These are phyloP conservation scores for Pezicula neosporulosa DNA, from an alignment of 2,329 filamentous ascomycete genomes.

Conservation along the genomic window DNA sequence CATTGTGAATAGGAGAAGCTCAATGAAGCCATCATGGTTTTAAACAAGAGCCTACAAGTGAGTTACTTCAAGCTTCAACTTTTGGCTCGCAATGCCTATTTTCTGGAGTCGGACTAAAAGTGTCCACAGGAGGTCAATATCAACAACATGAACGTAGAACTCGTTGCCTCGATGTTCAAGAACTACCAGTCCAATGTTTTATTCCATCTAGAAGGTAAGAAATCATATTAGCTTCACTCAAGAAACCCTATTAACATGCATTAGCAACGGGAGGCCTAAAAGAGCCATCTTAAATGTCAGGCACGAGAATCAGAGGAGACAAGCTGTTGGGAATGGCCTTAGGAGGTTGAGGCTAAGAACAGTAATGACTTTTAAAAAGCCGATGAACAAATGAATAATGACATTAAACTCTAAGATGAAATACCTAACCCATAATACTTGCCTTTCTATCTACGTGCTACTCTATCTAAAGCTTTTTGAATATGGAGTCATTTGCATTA, in stretches of 20 bases:
- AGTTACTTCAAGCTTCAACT: slow-evolving; percentile 1
- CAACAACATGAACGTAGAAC: slow-evolving; percentile 97
- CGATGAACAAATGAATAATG: slow-evolving; percentile 5
- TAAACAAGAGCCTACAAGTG: slow-evolving; percentile 91
- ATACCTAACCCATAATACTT: too few species aligned
- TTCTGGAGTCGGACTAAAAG: background rate
- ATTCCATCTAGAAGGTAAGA: slow-evolving; percentile 91
- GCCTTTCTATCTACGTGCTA: too few species aligned
- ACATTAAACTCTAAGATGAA: background rate
- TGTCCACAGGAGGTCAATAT: slow-evolving; percentile 82
- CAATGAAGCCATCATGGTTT: slow-evolving; percentile 86
- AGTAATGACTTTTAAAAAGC: too few species aligned
- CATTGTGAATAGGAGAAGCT: slow-evolving; percentile 74
- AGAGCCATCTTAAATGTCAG: slow-evolving; percentile 57
- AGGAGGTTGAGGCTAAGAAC: background rate
- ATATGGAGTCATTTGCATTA: too few species aligned
- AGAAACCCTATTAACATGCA: background rate
- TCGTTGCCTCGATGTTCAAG: slow-evolving; percentile 99
- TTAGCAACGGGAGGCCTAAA: slow-evolving; percentile 80
- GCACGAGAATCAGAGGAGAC: too few species aligned
- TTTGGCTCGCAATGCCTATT: background rate
- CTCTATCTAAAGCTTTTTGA: too few species aligned
- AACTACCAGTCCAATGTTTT: slow-evolving; percentile 98
- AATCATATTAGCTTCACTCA: background rate
- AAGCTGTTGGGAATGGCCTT: too few species aligned